Percentiles rank a stretch among this genome's conserved stretches.
phyloP scores from a whole-genome alignment of 2,329 filamentous ascomycete genomes.

The Hortaea werneckii region DNA sequence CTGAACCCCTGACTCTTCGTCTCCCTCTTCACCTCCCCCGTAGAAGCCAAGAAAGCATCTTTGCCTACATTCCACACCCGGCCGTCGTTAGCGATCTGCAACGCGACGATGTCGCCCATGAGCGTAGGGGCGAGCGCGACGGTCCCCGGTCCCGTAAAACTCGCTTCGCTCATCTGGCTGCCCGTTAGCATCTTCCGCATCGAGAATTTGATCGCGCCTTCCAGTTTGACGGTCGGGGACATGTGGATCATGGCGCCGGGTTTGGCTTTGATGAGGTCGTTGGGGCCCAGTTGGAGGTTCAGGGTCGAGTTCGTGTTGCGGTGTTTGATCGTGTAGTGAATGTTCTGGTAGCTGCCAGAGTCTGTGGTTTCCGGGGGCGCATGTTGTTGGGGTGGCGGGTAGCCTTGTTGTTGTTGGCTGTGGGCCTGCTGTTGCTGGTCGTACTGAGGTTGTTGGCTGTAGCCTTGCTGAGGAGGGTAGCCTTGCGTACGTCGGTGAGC shows the following conservation, averaged over 20 bases:
- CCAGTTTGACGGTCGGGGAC: slow-evolving; percentile 72
- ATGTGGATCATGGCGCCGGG: slow-evolving; percentile 88
- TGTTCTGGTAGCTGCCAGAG: slow-evolving; percentile 85
- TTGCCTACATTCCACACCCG: slow-evolving; percentile 76
- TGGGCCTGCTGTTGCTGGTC: not conserved
- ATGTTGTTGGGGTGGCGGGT: not conserved
- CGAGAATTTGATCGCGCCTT: slow-evolving; percentile 69
- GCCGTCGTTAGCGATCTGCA: slow-evolving; percentile 49
- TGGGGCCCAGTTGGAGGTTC: slow-evolving; percentile 76
- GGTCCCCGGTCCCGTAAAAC: slow-evolving; percentile 78
- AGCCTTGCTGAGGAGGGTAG: not conserved
- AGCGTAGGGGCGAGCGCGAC: slow-evolving; percentile 67
- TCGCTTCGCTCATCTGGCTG: slow-evolving; percentile 65
- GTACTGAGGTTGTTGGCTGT: not conserved
- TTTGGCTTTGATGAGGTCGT: slow-evolving; percentile 67
- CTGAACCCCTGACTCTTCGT: slow-evolving; percentile 68
- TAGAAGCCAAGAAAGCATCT: slow-evolving; percentile 76
- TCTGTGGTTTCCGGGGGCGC: slow-evolving; percentile 35
- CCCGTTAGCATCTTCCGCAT: slow-evolving; percentile 78
- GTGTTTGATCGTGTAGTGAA: slow-evolving; percentile 82
- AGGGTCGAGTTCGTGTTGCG: slow-evolving; percentile 78
- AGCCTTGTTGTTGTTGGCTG: not conserved
- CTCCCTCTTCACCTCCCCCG: slow-evolving; percentile 69
- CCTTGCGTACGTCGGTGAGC: not conserved
- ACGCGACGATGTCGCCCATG: slow-evolving; percentile 72